phyloP scores from a whole-genome alignment of 192 early-diverging fungal species.

The Mortierella hygrophila region DNA sequence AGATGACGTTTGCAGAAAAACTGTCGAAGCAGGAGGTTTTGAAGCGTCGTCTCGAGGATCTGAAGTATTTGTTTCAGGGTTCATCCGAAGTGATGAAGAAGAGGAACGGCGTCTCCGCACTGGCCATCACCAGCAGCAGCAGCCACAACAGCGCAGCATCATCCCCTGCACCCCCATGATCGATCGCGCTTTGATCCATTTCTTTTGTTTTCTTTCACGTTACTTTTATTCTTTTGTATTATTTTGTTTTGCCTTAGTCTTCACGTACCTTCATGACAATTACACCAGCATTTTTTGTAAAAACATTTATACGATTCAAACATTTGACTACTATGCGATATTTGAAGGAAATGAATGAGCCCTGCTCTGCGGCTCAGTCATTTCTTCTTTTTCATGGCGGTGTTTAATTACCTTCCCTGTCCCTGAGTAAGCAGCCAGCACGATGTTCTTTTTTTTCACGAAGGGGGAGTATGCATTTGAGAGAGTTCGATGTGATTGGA shows the following conservation, averaged over 20 bases:
- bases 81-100: conserved; percentile 52
- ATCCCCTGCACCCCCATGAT: not conserved
- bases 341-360: not conserved
- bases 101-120: not conserved
- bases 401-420: not conserved
- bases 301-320: not conserved
- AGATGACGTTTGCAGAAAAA: conserved; percentile 58
- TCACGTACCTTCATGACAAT: not conserved
- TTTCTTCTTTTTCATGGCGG: not conserved
- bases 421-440: not conserved
- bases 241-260: not conserved
- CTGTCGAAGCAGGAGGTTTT: conserved; percentile 56
- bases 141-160: not conserved
- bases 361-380: not conserved
- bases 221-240: not conserved
- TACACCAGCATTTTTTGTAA: not conserved
- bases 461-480: not conserved
- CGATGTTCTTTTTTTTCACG: too few relatives aligned
- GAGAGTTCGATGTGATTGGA: not conserved
- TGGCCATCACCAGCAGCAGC: not conserved
- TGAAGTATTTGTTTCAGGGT: conserved; percentile 54
- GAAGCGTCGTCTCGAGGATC: conserved; percentile 54
- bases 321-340: not conserved
- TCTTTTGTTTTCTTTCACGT: not conserved
- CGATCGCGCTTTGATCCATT: not conserved